A percentile compares a stretch with the other conserved stretches of the same genome.
phyloP scores from a whole-genome alignment of 306 rosid genomes.

The Prunus mongolica region DNA sequence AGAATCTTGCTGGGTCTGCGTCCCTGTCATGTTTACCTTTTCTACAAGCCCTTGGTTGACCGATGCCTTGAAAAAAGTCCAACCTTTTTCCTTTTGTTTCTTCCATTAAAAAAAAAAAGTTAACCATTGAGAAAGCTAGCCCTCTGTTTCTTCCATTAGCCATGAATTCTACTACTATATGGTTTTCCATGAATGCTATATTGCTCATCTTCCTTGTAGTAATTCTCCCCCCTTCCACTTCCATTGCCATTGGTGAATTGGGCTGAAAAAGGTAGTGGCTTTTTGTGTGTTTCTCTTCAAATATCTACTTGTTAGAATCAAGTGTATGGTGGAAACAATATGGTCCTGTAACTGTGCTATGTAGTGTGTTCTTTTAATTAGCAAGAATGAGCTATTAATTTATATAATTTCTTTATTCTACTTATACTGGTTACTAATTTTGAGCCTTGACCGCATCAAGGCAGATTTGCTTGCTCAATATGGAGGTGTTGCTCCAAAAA shows the following conservation, averaged over 20 bases:
- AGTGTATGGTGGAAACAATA: background rate
- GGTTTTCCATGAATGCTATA: too few relatives aligned
- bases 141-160: too few relatives aligned
- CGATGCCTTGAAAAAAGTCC: too few relatives aligned
- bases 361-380: slow-evolving; percentile 3
- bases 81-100: too few relatives aligned
- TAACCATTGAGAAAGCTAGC: too few relatives aligned
- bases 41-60: too few relatives aligned
- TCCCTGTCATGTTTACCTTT: too few relatives aligned
- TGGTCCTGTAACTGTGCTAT: background rate
- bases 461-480: slow-evolving; percentile 81
- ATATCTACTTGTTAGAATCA: background rate
- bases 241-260: background rate
- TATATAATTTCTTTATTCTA: background rate
- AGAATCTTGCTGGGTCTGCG: too few relatives aligned
- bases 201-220: too few relatives aligned
- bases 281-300: background rate
- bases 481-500: slow-evolving; percentile 97
- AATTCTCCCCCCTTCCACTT: too few relatives aligned
- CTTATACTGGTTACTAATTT: slow-evolving; percentile 10
- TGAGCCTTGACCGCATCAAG: slow-evolving; percentile 42
- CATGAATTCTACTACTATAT: too few relatives aligned
- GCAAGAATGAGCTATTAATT: background rate
- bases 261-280: background rate
- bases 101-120: too few relatives aligned